These are phyloP conservation scores for Debaryomyces singareniensis DNA, from an alignment of 1,139 yeast species.

Conservation along the genomic window DNA sequence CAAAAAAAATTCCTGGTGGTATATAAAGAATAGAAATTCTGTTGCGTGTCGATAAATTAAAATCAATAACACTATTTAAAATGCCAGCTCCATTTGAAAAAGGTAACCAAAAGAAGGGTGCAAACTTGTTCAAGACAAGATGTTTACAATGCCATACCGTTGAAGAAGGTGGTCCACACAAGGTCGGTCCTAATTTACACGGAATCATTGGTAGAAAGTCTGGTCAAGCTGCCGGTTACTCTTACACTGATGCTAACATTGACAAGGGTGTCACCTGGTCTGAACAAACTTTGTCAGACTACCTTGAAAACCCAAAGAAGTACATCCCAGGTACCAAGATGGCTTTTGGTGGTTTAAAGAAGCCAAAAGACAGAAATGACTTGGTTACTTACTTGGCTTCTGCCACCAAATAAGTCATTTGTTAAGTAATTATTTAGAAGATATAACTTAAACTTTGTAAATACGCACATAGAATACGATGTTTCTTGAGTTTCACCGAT, in stretches of 20 bases:
- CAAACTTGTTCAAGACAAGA: slow-evolving; percentile 96
- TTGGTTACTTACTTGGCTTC: slow-evolving; percentile 80
- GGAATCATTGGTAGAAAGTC: slow-evolving; percentile 91
- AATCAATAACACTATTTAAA: slow-evolving; percentile 31
- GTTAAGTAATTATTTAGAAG: slow-evolving; percentile 1
- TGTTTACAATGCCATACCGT: slow-evolving; percentile 98
- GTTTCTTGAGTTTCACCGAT: too few relatives aligned
- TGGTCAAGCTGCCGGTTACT: slow-evolving; percentile 88
- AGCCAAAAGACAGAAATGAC: slow-evolving; percentile 98
- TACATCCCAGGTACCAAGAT: slow-evolving; percentile 99
- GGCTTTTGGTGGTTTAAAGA: slow-evolving; percentile 99
- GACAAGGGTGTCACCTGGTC: slow-evolving; percentile 87
- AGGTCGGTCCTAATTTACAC: slow-evolving; percentile 98
- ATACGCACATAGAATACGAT: neutral
- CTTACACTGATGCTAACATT: slow-evolving; percentile 98
- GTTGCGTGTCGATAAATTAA: too few relatives aligned
- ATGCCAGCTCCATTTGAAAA: slow-evolving; percentile 64
- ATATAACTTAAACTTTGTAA: neutral
- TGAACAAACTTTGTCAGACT: slow-evolving; percentile 86
- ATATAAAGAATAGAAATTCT: too few relatives aligned
- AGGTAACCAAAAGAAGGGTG: slow-evolving; percentile 96
- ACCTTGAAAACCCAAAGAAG: slow-evolving; percentile 99
- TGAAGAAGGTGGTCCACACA: slow-evolving; percentile 94
- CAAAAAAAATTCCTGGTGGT: neutral
- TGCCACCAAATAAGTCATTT: slow-evolving; percentile 55